phyloP scores from a whole-genome alignment of 1,284 basidiomycete genomes.

The Bjerkandera adusta region DNA sequence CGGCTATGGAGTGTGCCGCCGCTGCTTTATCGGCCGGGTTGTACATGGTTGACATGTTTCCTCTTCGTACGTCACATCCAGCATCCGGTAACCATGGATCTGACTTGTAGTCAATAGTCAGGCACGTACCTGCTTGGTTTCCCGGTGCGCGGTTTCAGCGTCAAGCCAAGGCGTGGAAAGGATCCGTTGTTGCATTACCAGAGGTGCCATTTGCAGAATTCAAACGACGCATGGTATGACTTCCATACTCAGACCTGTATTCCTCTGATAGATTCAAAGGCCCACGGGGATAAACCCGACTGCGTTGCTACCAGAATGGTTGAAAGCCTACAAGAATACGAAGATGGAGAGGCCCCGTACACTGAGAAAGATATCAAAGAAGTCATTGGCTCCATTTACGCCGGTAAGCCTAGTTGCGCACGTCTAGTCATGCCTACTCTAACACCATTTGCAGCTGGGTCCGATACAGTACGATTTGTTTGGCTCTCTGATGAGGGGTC shows the following conservation, averaged over 20 bases:
- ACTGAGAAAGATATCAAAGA: slow-evolving; percentile 13
- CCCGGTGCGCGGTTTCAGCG: slow-evolving; percentile 26
- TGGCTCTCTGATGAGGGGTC: neutral
- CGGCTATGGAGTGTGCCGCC: too few relatives aligned
- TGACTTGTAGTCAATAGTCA: slow-evolving; percentile 8
- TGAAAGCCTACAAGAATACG: too few relatives aligned
- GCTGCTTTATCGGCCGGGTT: slow-evolving; percentile 13
- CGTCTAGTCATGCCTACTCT: neutral
- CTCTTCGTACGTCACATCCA: slow-evolving; percentile 18
- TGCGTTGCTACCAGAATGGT: neutral
- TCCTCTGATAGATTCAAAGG: slow-evolving; percentile 9
- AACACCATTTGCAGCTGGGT: slow-evolving; percentile 13
- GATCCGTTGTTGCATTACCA: slow-evolving; percentile 10
- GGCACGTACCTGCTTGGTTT: slow-evolving; percentile 26
- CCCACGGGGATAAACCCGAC: neutral
- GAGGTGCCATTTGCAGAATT: slow-evolving; percentile 17
- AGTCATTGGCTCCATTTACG: slow-evolving; percentile 16
- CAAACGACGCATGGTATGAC: slow-evolving; percentile 15
- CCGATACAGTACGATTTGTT: slow-evolving; percentile 17
- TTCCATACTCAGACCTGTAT: slow-evolving; percentile 8
- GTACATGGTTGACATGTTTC: slow-evolving; percentile 24
- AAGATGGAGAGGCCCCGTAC: slow-evolving; percentile 7
- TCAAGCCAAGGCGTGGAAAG: slow-evolving; percentile 19
- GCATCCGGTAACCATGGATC: slow-evolving; percentile 4
- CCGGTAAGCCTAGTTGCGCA: slow-evolving; percentile 9